phyloP scores from a whole-genome alignment of 805 yeast species.

The Kodamaea laetipori region DNA sequence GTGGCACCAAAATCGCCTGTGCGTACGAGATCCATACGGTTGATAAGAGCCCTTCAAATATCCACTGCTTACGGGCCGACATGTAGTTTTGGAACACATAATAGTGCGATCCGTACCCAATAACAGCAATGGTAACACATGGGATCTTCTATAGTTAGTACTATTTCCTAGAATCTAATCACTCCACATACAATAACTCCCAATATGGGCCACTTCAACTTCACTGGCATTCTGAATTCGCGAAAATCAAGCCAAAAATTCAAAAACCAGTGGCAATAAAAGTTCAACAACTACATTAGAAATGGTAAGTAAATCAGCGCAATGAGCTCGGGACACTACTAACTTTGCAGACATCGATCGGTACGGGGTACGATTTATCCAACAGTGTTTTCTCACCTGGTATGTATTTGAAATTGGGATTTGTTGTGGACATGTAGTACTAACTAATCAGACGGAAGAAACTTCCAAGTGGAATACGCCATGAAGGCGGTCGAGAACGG shows the following conservation, averaged over 20 bases:
- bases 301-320: conserved; percentile 12
- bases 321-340: conserved; percentile 9
- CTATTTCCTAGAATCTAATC: background rate
- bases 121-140: conserved; percentile 50
- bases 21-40: conserved; percentile 76
- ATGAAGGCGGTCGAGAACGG: conserved; percentile 97
- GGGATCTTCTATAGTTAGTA: conserved; percentile 57
- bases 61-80: conserved; percentile 39
- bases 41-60: conserved; percentile 49
- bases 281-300: conserved; percentile 8
- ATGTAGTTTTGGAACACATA: conserved; percentile 53
- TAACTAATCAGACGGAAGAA: conserved; percentile 73
- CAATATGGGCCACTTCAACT: conserved; percentile 21
- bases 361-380: conserved; percentile 98
- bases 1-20: conserved; percentile 63
- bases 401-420: too few relatives aligned
- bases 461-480: conserved; percentile 98
- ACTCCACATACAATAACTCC: conserved; percentile 21
- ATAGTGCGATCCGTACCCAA: conserved; percentile 65
- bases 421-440: too few relatives aligned
- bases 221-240: conserved; percentile 12
- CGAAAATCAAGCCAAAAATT: conserved; percentile 2
- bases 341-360: conserved; percentile 74
- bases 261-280: conserved; percentile 14
- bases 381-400: conserved; percentile 91